phyloP scores from a whole-genome alignment of 495 filamentous ascomycete species.

The Xanthoparmelia taractica region DNA sequence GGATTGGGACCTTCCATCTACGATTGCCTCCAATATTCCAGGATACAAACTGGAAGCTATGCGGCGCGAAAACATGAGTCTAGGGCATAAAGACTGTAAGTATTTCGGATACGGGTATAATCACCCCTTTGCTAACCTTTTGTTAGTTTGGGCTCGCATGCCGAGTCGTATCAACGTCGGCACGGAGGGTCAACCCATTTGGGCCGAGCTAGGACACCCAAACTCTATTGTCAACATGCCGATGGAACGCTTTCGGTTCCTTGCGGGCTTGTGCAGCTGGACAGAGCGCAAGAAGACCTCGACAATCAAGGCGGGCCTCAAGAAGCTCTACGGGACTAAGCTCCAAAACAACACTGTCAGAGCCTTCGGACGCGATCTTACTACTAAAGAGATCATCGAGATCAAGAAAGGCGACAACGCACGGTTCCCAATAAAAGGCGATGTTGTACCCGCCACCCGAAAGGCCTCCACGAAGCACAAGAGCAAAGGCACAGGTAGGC shows the following conservation, averaged over 20 bases:
- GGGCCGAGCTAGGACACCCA: not conserved
- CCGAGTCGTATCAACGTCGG: slow-evolving; percentile 1
- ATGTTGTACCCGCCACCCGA: not conserved
- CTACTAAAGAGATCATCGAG: not conserved
- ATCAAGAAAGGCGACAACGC: not conserved
- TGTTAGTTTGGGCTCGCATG: slow-evolving; percentile 1
- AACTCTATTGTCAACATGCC: not conserved
- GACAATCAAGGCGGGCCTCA: not conserved
- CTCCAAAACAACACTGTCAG: not conserved
- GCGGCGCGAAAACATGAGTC: not conserved
- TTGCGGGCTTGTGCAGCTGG: not conserved
- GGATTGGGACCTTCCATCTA: not conserved
- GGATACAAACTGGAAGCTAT: not conserved
- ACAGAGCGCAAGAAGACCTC: not conserved
- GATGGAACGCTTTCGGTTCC: slow-evolving; percentile 1
- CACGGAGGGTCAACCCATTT: not conserved
- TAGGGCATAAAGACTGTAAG: slow-evolving; percentile 3
- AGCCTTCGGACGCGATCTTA: slow-evolving; percentile 2
- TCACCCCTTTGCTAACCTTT: not conserved
- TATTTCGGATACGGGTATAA: not conserved
- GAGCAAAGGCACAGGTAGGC: not conserved
- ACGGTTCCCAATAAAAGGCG: not conserved
- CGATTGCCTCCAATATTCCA: not conserved
- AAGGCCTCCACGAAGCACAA: not conserved
- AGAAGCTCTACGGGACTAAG: not conserved